Base-by-base conservation (phyloP, 1,284 basidiomycete genomes). In the Ustanciosporium gigantosporum region DNA sequence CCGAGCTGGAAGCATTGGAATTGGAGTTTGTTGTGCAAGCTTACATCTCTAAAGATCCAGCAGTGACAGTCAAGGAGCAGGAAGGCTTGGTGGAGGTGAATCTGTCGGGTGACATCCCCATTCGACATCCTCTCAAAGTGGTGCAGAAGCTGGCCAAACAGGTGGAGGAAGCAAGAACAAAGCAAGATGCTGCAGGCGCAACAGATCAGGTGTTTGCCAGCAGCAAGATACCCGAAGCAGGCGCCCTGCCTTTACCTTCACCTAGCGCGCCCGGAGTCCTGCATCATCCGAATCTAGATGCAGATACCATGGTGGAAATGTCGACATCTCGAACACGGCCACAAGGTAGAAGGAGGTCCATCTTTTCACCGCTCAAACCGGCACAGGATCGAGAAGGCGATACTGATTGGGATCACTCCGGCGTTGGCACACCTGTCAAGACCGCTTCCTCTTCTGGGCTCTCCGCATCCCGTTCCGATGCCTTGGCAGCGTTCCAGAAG, bases 11-110 rank as follows among this genome's bases (percentile, higher is more conserved):
- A 36, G 60, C 60, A 24, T 37, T 64, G 0, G 60, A 64, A 20
- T 37, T 64, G 5, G 60, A 64, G 24, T 65, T 65, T 17, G 61
- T 65, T 2, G 61, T 65, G 0, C 51, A 55, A 22, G 61, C 61
- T 0, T 65, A 56, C 14, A 37, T 65, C 11, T 53, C 55, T 0
- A 24, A 41, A 3, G 61, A 65, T 19, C 61, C 61, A 3, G 50
- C 61, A 3, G 61, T 65, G 16, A 59, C 42, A 5, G 56, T 65
- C 24, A 39, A 55, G 14, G 27, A 60, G 40, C 46, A 65, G 3
- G 31, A 39, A 11, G 61, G 56, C n/a, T 16, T 55, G 34, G 56
- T 65, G 27, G 56, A 59, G 32, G 46, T 65, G 44, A 46, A 59
- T 21, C 43, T 65, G 17, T 46, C 61, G 1, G 61, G 56, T 0